Base-by-base conservation (phyloP, 2,329 filamentous ascomycete genomes). In the Talaromyces sp. region DNA sequence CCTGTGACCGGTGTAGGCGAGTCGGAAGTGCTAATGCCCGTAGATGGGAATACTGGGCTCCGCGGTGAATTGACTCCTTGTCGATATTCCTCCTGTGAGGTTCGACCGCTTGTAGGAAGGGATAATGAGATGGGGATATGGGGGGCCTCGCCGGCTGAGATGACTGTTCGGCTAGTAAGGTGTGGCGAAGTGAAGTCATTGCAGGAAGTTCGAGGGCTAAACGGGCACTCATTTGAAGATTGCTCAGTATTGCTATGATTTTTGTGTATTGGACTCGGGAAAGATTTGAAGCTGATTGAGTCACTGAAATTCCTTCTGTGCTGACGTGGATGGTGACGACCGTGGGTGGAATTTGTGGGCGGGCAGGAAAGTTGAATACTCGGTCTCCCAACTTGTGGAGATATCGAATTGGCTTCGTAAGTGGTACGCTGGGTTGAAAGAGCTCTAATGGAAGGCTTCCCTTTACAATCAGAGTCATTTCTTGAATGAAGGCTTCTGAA, bases 51-150 rank as follows among this genome's bases (percentile, higher is more conserved):
- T 27, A 3, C n/a, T 8, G 8, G 8, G 26, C 11, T 21, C 17
- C 9, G 48, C 24, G 24, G 48, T 7, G 48, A 52, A n/a, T 8
- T 11, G n/a, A 51, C 54, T 24, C 55, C 54, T 8, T 46, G 54
- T 38, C 12, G 35, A 19, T 31, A 55, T 6, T 51, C 57, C 8
- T 55, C 57, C 2, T 56, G 38, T 29, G 56, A 58, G 14, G 41
- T 41, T 38, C 56, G 38, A 17, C 56, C 59, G 50, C 59, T 61
- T 41, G 46, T 21, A 51, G 56, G 59, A 17, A 61, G 32, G 27
- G 32, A 56, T 5, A 55, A 55, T 27, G 38, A 17, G 8, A 48
- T 26, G 38, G 27, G 14, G 57, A 55, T 29, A 14, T 6, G 46
- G 31, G 3, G 51, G 8, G 3, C 8, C 26, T 59, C 61, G 19